Evolutionary conservation across 2,329 filamentous ascomycete species (phyloP).

Genomic region (Elsinoe perseae): DNA sequence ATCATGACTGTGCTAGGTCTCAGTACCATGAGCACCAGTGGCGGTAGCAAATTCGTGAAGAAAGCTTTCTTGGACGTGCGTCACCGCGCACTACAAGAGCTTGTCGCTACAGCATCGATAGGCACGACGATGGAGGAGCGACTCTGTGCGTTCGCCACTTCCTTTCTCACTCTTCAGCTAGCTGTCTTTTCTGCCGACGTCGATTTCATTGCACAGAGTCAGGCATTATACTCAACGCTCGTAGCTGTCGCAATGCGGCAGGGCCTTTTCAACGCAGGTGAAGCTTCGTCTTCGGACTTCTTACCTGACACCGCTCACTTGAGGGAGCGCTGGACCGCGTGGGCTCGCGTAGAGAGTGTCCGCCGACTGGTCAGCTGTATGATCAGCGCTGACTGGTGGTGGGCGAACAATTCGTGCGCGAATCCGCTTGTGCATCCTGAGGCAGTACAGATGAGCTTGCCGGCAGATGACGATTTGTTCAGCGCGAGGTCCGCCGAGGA

Average conservation of each 20-base stretch:
- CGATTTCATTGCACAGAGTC: constrained; percentile 40
- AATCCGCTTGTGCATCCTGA: constrained; percentile 18
- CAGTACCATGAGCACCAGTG: constrained; percentile 45
- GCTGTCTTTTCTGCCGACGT: constrained; percentile 42
- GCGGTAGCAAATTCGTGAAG: constrained; percentile 43
- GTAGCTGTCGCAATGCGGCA: constrained; percentile 41
- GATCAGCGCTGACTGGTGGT: constrained; percentile 20
- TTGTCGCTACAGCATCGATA: constrained; percentile 37
- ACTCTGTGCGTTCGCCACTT: constrained; percentile 42
- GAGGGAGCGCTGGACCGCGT: constrained; percentile 42
- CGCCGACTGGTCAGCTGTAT: constrained; percentile 16
- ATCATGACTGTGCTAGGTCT: constrained; percentile 49
- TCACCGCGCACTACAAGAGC: constrained; percentile 33
- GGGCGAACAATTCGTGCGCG: constrained; percentile 17
- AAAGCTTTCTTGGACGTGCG: constrained; percentile 36
- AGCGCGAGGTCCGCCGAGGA: constrained; percentile 15
- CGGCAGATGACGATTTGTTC: constrained; percentile 18
- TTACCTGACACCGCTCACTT: constrained; percentile 33
- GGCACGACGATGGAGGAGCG: constrained; percentile 35
- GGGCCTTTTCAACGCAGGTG: constrained; percentile 43
- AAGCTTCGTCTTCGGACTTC: constrained; percentile 40
- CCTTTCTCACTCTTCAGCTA: constrained; percentile 42
- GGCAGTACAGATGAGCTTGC: constrained; percentile 18
- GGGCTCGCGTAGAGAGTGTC: constrained; percentile 45
- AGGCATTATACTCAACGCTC: constrained; percentile 45